Evolutionary conservation across 768 basidiomycete genomes (phyloP).

Genomic region (Tricholoma bakamatsutake): DNA sequence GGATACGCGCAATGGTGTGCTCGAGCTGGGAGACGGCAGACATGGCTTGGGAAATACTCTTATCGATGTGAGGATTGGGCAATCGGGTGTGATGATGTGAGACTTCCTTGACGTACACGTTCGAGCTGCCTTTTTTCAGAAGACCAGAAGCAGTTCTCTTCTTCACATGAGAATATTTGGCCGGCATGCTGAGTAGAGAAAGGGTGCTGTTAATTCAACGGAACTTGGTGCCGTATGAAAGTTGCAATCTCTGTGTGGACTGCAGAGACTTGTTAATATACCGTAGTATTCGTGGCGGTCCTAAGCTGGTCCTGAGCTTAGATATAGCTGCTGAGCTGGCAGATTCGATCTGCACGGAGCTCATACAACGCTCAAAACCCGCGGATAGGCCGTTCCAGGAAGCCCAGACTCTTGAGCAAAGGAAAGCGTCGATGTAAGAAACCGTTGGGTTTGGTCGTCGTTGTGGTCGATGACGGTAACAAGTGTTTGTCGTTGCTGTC

Average conservation of each 20-base stretch:
- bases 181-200: constrained; percentile 40
- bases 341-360: background rate
- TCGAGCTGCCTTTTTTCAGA: constrained; percentile 37
- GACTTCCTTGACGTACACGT: constrained; percentile 23
- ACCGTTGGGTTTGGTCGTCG: too few relatives aligned
- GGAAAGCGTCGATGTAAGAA: too few relatives aligned
- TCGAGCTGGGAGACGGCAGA: constrained; percentile 62
- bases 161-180: constrained; percentile 74
- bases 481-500: too few relatives aligned
- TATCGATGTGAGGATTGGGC: constrained; percentile 47
- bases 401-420: background rate
- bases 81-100: constrained; percentile 27
- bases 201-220: background rate
- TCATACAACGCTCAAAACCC: background rate
- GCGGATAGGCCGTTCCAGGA: background rate
- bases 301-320: background rate
- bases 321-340: background rate
- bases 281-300: background rate
- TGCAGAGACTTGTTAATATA: background rate
- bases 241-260: background rate
- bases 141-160: constrained; percentile 47
- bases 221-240: background rate
- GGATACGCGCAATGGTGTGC: constrained; percentile 59
- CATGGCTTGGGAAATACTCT: constrained; percentile 49
- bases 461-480: too few relatives aligned